A percentile compares a stretch with the other conserved stretches of the same genome.
Conservation (phyloP, 352 stramenopile species). For the Phytophthora pini region DNA sequence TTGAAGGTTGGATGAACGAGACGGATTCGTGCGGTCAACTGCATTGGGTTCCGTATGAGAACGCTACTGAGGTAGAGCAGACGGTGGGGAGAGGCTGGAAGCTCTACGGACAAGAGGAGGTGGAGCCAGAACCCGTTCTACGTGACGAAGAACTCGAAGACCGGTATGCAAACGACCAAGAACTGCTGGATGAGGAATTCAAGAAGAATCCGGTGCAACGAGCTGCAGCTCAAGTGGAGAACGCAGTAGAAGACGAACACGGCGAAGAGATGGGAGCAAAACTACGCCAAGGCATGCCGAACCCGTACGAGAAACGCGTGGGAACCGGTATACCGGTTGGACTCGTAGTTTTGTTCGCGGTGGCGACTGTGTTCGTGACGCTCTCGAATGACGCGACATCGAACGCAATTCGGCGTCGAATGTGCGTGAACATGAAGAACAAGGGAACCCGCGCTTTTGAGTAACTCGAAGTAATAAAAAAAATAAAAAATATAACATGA, state of each 20-base stretch:
- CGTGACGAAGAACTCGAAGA: constrained; percentile 1
- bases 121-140: neutral
- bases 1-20: constrained; percentile 55
- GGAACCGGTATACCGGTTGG: constrained; percentile 38
- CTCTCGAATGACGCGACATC: constrained; percentile 68
- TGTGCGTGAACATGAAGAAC: constrained; percentile 23
- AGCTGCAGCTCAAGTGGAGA: constrained; percentile 10
- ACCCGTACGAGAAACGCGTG: constrained; percentile 14
- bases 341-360: constrained; percentile 48
- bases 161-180: neutral
- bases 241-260: constrained; percentile 2
- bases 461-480: neutral
- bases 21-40: constrained; percentile 65
- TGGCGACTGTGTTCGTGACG: constrained; percentile 49
- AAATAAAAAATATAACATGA: too few species aligned
- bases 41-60: constrained; percentile 66
- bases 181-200: constrained; percentile 7
- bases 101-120: constrained; percentile 30
- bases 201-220: neutral
- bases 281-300: constrained; percentile 50
- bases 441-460: constrained; percentile 18
- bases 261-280: constrained; percentile 20
- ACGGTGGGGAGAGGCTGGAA: constrained; percentile 59
- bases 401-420: constrained; percentile 38
- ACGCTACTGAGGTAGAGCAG: constrained; percentile 53